Evolutionary conservation across 2,329 filamentous ascomycete species (phyloP).

Genomic region (Sclerotinia subarctica): DNA sequence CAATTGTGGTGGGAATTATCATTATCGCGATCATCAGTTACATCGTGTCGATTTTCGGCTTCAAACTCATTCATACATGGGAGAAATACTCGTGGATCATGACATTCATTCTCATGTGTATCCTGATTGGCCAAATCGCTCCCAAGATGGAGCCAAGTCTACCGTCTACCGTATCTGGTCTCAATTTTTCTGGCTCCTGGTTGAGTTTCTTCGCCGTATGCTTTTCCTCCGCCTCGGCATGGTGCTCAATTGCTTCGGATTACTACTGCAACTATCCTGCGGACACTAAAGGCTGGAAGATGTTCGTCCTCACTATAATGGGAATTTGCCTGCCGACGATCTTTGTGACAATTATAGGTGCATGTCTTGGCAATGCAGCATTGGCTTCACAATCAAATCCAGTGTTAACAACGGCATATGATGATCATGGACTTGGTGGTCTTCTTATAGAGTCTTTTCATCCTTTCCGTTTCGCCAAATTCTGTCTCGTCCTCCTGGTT

Average conservation of each 20-base stretch:
- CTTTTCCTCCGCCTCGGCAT: constrained; percentile 35
- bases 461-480: constrained; percentile 47
- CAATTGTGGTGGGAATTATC: constrained; percentile 41
- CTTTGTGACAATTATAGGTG: constrained; percentile 46
- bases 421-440: constrained; percentile 46
- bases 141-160: constrained; percentile 43
- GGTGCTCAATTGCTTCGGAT: constrained; percentile 37
- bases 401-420: constrained; percentile 42
- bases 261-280: constrained; percentile 39
- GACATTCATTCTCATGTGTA: constrained; percentile 46
- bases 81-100: constrained; percentile 50
- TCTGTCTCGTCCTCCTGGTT: constrained; percentile 41
- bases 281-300: constrained; percentile 37
- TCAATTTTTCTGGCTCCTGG: constrained; percentile 38
- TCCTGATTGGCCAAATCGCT: constrained; percentile 48
- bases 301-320: constrained; percentile 33
- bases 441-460: constrained; percentile 46
- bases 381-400: constrained; percentile 39
- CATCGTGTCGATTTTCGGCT: constrained; percentile 37
- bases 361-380: constrained; percentile 42
- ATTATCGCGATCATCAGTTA: constrained; percentile 36
- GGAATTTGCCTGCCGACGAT: constrained; percentile 35
- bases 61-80: constrained; percentile 45
- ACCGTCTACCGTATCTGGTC: constrained; percentile 38
- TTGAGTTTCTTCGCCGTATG: constrained; percentile 34